Conservation (phyloP, 1,139 yeast genomes). For the Geotrichum siamense region DNA sequence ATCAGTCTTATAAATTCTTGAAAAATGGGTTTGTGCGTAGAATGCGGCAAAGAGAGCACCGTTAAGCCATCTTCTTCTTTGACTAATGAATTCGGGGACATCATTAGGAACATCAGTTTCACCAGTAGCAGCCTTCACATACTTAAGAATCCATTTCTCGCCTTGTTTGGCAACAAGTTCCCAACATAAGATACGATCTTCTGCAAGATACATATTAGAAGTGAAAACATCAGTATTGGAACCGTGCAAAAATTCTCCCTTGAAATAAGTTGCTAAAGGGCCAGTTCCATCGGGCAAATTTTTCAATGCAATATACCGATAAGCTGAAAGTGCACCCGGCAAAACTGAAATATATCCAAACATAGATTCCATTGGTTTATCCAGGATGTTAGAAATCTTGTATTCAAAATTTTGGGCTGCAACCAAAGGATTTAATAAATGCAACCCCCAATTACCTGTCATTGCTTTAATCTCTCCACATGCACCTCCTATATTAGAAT, state of each 20-base stretch:
- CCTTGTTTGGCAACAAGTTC: conserved; percentile 83
- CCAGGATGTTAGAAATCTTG: conserved; percentile 90
- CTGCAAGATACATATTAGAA: conserved; percentile 96
- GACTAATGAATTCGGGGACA: conserved; percentile 84
- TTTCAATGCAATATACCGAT: conserved; percentile 78
- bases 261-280: conserved; percentile 79
- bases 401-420: conserved; percentile 97
- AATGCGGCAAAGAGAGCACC: conserved; percentile 97
- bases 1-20: conserved; percentile 77
- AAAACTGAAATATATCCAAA: conserved; percentile 91
- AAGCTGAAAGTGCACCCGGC: conserved; percentile 96
- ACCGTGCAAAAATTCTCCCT: conserved; percentile 70
- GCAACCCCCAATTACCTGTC: conserved; percentile 79
- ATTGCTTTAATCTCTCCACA: conserved; percentile 95
- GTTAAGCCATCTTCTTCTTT: conserved; percentile 95
- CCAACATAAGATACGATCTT: conserved; percentile 96
- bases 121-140: conserved; percentile 89
- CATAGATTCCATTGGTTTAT: conserved; percentile 86
- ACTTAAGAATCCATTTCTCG: conserved; percentile 87
- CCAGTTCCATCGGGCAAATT: conserved; percentile 90
- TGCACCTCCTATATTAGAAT: conserved; percentile 95
- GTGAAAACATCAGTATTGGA: conserved; percentile 71
- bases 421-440: conserved; percentile 79
- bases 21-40: conserved; percentile 72
- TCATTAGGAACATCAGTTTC: conserved; percentile 97